Evolutionary conservation across 768 basidiomycete genomes (phyloP).

Genomic region (Pulveroboletus sp.): DNA sequence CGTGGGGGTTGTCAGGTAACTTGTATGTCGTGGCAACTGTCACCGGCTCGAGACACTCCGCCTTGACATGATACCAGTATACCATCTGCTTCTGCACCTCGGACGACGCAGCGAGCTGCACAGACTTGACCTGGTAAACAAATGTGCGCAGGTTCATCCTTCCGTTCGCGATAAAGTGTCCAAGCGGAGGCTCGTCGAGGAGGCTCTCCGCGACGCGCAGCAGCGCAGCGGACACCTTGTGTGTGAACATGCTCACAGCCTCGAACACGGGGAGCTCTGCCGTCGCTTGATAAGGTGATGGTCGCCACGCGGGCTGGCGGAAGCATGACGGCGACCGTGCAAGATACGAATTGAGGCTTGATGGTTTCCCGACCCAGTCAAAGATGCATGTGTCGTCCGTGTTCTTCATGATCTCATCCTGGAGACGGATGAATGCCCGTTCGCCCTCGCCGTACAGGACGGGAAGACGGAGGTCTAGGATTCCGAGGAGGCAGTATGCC

Average conservation of each 20-base stretch:
- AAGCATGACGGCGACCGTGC: slow-evolving; percentile 25
- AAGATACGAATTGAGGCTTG: slow-evolving; percentile 25
- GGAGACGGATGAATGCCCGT: slow-evolving; percentile 22
- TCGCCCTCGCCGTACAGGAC: slow-evolving; percentile 26
- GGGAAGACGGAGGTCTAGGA: slow-evolving; percentile 28
- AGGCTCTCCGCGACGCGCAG: slow-evolving; percentile 18
- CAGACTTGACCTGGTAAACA: slow-evolving; percentile 19
- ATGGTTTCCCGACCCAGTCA: slow-evolving; percentile 27
- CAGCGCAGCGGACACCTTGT: slow-evolving; percentile 13
- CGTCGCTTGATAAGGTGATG: neutral
- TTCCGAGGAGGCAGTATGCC: slow-evolving; percentile 30
- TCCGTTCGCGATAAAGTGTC: slow-evolving; percentile 29
- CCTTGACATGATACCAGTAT: slow-evolving; percentile 20
- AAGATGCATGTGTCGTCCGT: slow-evolving; percentile 25
- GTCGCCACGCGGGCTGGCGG: slow-evolving; percentile 10
- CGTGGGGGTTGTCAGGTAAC: slow-evolving; percentile 1
- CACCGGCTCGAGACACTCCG: slow-evolving; percentile 15
- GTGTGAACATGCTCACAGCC: slow-evolving; percentile 12
- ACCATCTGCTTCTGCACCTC: slow-evolving; percentile 10
- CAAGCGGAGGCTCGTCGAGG: slow-evolving; percentile 23
- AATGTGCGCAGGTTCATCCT: slow-evolving; percentile 28
- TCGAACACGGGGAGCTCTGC: slow-evolving; percentile 8
- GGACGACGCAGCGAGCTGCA: slow-evolving; percentile 5
- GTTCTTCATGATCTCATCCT: slow-evolving; percentile 29
- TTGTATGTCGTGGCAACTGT: slow-evolving; percentile 13